Evolutionary conservation across 768 basidiomycete species (phyloP).

Genomic region (Amanita inopinata): DNA sequence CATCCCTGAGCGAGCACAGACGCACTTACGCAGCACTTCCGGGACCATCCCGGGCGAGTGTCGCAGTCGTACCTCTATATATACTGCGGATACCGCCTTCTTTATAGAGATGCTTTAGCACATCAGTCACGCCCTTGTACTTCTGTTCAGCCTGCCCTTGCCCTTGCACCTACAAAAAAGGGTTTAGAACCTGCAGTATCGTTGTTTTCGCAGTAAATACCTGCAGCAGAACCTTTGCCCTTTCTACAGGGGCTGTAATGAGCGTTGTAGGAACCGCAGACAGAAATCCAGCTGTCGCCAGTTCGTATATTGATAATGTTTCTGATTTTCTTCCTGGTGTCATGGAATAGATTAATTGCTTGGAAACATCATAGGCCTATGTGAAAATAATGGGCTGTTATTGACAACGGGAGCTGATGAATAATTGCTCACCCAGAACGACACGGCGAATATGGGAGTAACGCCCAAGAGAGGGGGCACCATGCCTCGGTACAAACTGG

Average conservation of each 20-base stretch:
- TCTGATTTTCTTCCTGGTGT: constrained; percentile 73
- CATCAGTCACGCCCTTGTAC: constrained; percentile 90
- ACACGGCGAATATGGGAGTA: constrained; percentile 95
- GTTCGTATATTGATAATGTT: constrained; percentile 60
- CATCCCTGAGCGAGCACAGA: neutral
- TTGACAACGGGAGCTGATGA: neutral
- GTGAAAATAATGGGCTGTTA: constrained; percentile 5
- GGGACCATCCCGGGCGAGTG: constrained; percentile 89
- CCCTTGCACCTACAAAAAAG: constrained; percentile 63
- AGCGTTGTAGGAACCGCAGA: constrained; percentile 89
- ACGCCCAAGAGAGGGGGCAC: constrained; percentile 90
- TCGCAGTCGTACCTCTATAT: constrained; percentile 90
- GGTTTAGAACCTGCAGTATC: constrained; percentile 8
- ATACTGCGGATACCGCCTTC: constrained; percentile 91
- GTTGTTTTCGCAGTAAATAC: constrained; percentile 25
- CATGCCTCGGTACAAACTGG: constrained; percentile 83
- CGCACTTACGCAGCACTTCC: constrained; percentile 88
- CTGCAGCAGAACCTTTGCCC: constrained; percentile 94
- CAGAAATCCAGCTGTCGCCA: constrained; percentile 89
- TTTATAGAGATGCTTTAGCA: constrained; percentile 80
- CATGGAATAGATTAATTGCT: constrained; percentile 65
- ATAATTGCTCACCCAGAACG: constrained; percentile 90
- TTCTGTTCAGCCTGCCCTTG: constrained; percentile 62
- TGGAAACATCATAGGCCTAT: constrained; percentile 90
- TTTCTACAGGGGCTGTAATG: constrained; percentile 91